Evolutionary conservation across 257 asterid species (phyloP).

Genomic region (Solanum sejunctum): DNA sequence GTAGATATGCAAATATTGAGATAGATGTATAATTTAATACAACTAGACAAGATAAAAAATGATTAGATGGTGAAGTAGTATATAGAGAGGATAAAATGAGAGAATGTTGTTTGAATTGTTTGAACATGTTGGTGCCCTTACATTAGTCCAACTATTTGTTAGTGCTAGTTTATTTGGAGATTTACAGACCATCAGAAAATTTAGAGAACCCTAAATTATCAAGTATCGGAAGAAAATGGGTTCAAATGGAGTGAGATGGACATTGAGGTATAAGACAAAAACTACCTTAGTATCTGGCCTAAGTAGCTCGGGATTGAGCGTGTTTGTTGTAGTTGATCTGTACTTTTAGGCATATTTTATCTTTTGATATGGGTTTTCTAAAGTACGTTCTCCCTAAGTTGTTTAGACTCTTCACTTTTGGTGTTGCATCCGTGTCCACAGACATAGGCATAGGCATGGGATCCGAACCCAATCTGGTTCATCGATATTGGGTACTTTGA

Average conservation of each 20-base stretch:
- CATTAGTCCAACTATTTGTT: not conserved
- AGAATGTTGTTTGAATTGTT: not conserved
- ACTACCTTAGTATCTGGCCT: no score
- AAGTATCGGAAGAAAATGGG: not conserved
- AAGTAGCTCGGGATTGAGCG: not conserved
- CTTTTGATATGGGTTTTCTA: not conserved
- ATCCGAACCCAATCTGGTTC: no score
- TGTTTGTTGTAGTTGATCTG: not conserved
- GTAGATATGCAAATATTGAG: not conserved
- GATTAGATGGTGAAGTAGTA: not conserved
- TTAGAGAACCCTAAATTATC: not conserved
- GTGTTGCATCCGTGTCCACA: no score
- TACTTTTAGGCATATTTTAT: not conserved
- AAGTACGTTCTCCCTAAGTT: not conserved
- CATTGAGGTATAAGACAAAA: not conserved
- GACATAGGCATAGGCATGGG: no score
- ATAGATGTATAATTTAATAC: not conserved
- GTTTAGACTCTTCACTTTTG: no score
- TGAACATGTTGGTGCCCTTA: not conserved
- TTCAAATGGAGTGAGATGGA: not conserved
- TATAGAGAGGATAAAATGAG: not conserved
- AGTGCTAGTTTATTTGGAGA: not conserved
- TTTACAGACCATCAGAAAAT: not conserved
- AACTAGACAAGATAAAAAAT: not conserved
- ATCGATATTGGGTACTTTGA: no score